These are phyloP conservation scores for Paraurostyla sp. DNA, from an alignment of 73 alveolate genomes.

Conservation along the genomic window DNA sequence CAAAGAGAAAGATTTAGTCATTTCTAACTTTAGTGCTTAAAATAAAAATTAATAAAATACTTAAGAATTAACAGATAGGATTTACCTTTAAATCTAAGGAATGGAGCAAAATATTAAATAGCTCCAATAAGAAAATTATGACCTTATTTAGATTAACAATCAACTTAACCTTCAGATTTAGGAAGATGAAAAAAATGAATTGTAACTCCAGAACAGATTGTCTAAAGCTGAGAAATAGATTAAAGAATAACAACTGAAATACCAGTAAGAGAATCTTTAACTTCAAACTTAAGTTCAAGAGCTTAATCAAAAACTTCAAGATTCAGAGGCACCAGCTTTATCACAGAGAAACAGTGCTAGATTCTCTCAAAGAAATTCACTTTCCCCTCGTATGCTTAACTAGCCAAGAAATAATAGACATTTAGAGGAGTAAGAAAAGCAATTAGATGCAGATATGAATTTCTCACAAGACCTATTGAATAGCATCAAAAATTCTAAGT, in stretches of 20 bases:
- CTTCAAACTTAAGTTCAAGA: too few relatives aligned
- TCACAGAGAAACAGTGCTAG: not conserved
- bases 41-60: not conserved
- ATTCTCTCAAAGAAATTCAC: not conserved
- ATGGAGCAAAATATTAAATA: too few relatives aligned
- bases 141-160: too few relatives aligned
- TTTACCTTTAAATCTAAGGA: not conserved
- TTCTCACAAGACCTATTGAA: not conserved
- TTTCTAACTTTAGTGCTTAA: not conserved
- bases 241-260: too few relatives aligned
- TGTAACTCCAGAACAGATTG: too few relatives aligned
- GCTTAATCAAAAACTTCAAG: not conserved
- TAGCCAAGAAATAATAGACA: not conserved
- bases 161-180: too few relatives aligned
- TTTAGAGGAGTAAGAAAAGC: conserved; percentile 2
- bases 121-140: too few relatives aligned
- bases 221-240: too few relatives aligned
- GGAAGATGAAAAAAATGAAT: too few relatives aligned
- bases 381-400: not conserved
- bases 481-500: not conserved
- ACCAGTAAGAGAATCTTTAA: too few relatives aligned
- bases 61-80: not conserved
- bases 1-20: not conserved
- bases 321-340: not conserved
- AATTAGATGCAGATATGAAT: not conserved